Conservation (phyloP, 2,329 filamentous ascomycete species). For the Ploettnerulaceae sp. region DNA sequence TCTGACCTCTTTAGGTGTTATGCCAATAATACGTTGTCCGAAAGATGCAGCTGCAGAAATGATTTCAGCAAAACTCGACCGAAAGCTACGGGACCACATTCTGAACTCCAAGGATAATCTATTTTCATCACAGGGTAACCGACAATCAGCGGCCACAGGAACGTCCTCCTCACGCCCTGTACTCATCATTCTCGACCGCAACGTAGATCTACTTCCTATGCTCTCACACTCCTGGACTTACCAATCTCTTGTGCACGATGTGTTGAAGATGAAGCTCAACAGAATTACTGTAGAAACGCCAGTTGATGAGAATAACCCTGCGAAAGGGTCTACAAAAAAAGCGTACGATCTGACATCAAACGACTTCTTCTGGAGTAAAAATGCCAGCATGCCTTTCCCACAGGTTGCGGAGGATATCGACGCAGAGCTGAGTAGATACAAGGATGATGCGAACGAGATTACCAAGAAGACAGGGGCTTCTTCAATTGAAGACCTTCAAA, state of each 20-base stretch:
- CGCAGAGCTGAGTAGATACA: conserved; percentile 86
- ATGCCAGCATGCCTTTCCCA: conserved; percentile 85
- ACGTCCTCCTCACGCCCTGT: conserved; percentile 77
- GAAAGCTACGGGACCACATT: conserved; percentile 93
- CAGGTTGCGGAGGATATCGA: conserved; percentile 97
- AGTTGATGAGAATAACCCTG: conserved; percentile 69
- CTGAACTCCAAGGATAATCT: conserved; percentile 97
- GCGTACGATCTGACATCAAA: conserved; percentile 83
- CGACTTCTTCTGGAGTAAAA: conserved; percentile 96
- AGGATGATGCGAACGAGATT: conserved; percentile 89
- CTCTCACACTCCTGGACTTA: conserved; percentile 94
- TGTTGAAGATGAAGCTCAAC: conserved; percentile 78
- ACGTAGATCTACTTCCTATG: conserved; percentile 95
- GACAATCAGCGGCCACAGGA: conserved; percentile 50
- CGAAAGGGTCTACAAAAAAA: conserved; percentile 75
- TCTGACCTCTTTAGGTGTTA: conserved; percentile 57
- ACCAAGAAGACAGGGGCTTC: conserved; percentile 93
- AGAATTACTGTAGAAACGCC: conserved; percentile 88
- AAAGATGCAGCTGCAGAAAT: conserved; percentile 91
- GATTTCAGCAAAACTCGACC: conserved; percentile 88
- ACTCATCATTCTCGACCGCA: conserved; percentile 88
- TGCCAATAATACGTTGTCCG: conserved; percentile 92
- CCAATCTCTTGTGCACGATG: conserved; percentile 77
- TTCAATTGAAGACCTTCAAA: conserved; percentile 86
- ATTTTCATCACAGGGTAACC: conserved; percentile 61